Conservation (phyloP, 1,284 basidiomycete species). For the Ceratobasidium sp. region DNA sequence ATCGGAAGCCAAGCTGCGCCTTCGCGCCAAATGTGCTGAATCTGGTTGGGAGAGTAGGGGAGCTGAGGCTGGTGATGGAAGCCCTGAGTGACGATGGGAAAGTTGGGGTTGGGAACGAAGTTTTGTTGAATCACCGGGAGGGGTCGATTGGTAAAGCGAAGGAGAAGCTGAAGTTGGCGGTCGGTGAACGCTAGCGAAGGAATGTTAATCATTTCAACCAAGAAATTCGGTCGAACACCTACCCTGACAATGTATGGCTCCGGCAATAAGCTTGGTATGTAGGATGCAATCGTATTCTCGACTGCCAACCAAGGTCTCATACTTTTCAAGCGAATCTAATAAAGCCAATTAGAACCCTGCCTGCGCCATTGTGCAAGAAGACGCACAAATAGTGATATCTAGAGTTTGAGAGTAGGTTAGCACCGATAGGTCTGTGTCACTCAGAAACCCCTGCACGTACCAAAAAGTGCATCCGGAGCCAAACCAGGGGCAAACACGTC, state of each 20-base stretch:
- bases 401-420: background rate
- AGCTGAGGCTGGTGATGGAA: background rate
- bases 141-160: conserved; percentile 30
- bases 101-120: background rate
- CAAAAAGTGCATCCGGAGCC: conserved; percentile 44
- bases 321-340: conserved; percentile 41
- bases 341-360: background rate
- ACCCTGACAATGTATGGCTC: conserved; percentile 42
- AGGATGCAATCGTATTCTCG: conserved; percentile 40
- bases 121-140: background rate
- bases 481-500: conserved; percentile 41
- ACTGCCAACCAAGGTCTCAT: conserved; percentile 23
- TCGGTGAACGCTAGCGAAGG: conserved; percentile 42
- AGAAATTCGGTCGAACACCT: background rate
- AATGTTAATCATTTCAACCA: background rate
- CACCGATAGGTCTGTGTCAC: background rate
- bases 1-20: background rate
- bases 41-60: background rate
- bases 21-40: background rate
- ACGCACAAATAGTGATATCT: conserved; percentile 26
- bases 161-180: conserved; percentile 37
- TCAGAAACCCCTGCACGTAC: conserved; percentile 1
- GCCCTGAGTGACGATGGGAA: background rate
- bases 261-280: conserved; percentile 38
- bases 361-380: background rate